Base-by-base conservation (phyloP, 768 basidiomycete species). In the Tricholomella constricta region DNA sequence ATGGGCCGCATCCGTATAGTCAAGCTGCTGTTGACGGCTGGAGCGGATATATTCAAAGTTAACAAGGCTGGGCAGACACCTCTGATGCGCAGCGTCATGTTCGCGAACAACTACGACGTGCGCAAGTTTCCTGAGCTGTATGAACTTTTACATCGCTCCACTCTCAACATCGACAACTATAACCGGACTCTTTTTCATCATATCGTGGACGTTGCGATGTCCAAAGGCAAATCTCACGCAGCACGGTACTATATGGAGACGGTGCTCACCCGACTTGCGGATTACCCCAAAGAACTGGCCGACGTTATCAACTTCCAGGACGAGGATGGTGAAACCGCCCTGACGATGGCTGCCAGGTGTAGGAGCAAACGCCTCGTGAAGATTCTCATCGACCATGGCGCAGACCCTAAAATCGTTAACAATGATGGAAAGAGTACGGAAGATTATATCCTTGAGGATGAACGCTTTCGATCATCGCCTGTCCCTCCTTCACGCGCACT, bases 221-320 rank as follows among this genome's bases (percentile, higher is more conserved):
- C 93, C 34, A 98, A 98, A 71, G 91, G 91, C 48, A 99, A 99
- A 74, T 91, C 94, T 0, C 97, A 98, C 62, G 97, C 97, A 2
- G 93, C 96, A 8, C 83, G 95, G 20, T 99, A 99, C 72, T 99
- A 99, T 71, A 94, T 99, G 93, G 97, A 99, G 70, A 95, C 93
- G 0, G 86, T 98, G 35, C 79, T 99, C 48, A 79, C 77, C 36
- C 83, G 96, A 45, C 79, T 99, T 35, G 79, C 89, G 6, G 94
- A 95, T 64, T 99, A 91, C 72, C 95, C 97, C 1, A 90, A 90
- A 63, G 97, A 99, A 69, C 75, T 99, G 26, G 92, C 94, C 27
- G 97, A 99, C 64, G 93, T 99, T 42, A 94, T 99, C 71, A 99
- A 99, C 66, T 98, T 98, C 68, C 97, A 97, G 68, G 96, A 98